These are phyloP conservation scores for Mortierella antarctica DNA, from an alignment of 192 early-diverging fungal species.

Conservation along the genomic window DNA sequence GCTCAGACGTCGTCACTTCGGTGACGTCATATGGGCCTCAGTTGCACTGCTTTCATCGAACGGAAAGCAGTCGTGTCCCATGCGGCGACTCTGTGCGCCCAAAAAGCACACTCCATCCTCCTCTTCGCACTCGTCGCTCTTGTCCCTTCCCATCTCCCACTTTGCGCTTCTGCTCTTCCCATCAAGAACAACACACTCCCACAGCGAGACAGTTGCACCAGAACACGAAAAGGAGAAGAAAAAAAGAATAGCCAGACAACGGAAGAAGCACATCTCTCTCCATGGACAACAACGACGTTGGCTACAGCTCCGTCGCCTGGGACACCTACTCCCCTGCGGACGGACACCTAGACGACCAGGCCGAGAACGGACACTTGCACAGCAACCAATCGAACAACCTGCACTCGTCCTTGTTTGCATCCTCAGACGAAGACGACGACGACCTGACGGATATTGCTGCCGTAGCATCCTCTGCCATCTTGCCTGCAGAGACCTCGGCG, in stretches of 20 bases:
- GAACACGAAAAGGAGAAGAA: not conserved
- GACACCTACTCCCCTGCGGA: conserved; percentile 41
- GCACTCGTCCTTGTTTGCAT: conserved; percentile 37
- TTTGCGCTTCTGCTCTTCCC: too few species aligned
- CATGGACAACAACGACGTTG: conserved; percentile 49
- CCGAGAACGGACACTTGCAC: conserved; percentile 11
- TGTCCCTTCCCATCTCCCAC: too few species aligned
- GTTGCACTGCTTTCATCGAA: too few species aligned
- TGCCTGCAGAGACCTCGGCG: conserved; percentile 49
- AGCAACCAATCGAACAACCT: conserved; percentile 10
- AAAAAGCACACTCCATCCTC: too few species aligned
- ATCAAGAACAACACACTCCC: too few species aligned
- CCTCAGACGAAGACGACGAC: conserved; percentile 50
- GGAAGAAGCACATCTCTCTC: not conserved
- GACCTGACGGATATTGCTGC: conserved; percentile 33
- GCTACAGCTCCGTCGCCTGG: conserved; percentile 53
- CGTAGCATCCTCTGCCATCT: conserved; percentile 37
- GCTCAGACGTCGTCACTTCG: too few species aligned
- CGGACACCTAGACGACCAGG: conserved; percentile 13
- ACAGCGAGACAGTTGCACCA: too few species aligned
- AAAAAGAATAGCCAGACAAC: not conserved
- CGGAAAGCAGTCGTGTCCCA: too few species aligned
- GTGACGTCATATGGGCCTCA: too few species aligned
- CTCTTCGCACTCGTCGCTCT: too few species aligned
- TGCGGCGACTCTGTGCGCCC: too few species aligned